Conservation (phyloP, 2,329 filamentous ascomycete species). For the Fusarium equiseti region DNA sequence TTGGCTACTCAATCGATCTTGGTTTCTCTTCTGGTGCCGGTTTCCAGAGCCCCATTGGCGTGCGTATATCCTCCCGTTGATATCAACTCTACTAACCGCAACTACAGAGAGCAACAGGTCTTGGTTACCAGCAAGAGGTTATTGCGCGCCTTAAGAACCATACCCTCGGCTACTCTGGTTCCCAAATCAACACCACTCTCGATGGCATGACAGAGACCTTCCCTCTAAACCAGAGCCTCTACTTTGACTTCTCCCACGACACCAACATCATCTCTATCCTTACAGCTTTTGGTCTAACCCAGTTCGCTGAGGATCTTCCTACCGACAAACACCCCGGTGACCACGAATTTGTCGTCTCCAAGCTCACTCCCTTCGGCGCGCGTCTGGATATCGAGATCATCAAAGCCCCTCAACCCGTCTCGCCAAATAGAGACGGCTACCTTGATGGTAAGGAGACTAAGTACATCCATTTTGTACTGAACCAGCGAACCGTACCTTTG, state of each 20-base stretch:
- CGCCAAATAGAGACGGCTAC: constrained; percentile 67
- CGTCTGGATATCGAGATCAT: constrained; percentile 82
- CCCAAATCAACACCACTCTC: constrained; percentile 76
- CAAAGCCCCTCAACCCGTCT: constrained; percentile 72
- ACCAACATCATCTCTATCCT: constrained; percentile 78
- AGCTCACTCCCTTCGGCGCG: constrained; percentile 78
- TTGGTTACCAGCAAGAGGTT: constrained; percentile 80
- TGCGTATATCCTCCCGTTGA: constrained; percentile 48
- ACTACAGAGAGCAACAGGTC: constrained; percentile 72
- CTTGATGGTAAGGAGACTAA: constrained; percentile 66
- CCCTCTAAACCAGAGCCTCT: constrained; percentile 78
- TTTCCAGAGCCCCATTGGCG: constrained; percentile 73
- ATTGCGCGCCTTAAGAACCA: constrained; percentile 78
- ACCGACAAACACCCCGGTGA: constrained; percentile 65
- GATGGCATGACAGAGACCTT: constrained; percentile 77
- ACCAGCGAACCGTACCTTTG: constrained; percentile 79
- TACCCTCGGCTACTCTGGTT: constrained; percentile 68
- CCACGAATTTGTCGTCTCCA: constrained; percentile 73
- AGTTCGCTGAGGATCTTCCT: constrained; percentile 73
- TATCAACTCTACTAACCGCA: background rate
- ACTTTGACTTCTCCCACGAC: constrained; percentile 84
- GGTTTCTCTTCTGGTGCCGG: constrained; percentile 70
- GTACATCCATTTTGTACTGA: constrained; percentile 81
- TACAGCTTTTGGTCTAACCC: constrained; percentile 77
- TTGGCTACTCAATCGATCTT: constrained; percentile 78